phyloP scores from a whole-genome alignment of 306 rosid genomes.

The Sesbania bispinosa region DNA sequence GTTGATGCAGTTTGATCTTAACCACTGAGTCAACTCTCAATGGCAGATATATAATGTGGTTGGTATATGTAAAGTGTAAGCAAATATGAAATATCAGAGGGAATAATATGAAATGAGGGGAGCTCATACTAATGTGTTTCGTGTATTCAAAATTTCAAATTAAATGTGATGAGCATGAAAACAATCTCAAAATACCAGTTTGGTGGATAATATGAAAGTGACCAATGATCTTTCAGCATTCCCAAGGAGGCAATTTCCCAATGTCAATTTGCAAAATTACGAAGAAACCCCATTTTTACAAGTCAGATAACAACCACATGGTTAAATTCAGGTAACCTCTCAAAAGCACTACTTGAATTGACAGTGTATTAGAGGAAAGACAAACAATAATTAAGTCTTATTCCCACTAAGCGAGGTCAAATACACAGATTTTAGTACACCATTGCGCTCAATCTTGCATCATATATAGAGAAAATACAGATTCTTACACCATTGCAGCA shows the following conservation, averaged over 20 bases:
- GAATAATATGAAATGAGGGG: no score
- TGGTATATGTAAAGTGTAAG: not conserved
- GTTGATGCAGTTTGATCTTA: not conserved
- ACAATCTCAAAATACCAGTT: not conserved
- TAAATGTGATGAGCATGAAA: not conserved
- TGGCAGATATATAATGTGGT: not conserved
- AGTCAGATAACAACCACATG: not conserved
- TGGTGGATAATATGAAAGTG: not conserved
- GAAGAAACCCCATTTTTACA: not conserved
- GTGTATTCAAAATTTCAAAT: not conserved
- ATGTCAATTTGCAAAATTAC: not conserved
- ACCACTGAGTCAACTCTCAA: not conserved
- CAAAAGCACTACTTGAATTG: not conserved
- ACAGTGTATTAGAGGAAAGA: not conserved
- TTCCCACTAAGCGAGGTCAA: not conserved
- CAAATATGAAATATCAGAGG: not conserved
- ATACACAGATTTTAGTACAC: not conserved
- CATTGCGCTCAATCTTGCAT: not conserved
- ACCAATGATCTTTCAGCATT: not conserved
- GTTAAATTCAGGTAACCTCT: not conserved
- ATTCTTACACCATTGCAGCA: no score
- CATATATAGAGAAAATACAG: not conserved
- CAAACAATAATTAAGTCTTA: not conserved
- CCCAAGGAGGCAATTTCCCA: not conserved
- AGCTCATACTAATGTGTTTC: no score